Evolutionary conservation across 2,329 filamentous ascomycete species (phyloP).

Genomic region (Neonectria punicea): DNA sequence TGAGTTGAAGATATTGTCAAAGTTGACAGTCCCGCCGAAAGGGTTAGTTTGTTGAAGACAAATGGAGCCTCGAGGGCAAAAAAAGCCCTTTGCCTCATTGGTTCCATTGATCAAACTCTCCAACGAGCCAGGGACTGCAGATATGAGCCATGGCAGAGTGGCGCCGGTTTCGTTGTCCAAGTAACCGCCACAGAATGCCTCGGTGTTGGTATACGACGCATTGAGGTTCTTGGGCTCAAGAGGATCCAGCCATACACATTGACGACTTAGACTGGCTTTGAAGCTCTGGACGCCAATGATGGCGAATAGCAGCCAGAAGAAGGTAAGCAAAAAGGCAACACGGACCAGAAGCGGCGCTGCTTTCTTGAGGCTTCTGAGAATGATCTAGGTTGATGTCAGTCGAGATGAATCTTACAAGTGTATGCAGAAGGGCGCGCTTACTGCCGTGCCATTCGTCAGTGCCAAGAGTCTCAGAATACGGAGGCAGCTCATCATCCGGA

Average conservation of each 20-base stretch:
- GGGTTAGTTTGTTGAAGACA: constrained; percentile 86
- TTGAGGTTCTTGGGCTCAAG: constrained; percentile 63
- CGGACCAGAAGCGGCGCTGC: constrained; percentile 91
- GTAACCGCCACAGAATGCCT: constrained; percentile 89
- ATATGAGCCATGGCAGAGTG: constrained; percentile 73
- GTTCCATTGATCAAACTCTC: constrained; percentile 61
- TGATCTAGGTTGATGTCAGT: constrained; percentile 68
- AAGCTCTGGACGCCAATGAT: constrained; percentile 98
- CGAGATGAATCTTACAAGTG: not conserved
- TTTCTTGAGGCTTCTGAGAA: constrained; percentile 93
- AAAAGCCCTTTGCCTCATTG: constrained; percentile 78
- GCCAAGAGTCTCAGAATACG: constrained; percentile 91
- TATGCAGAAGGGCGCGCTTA: constrained; percentile 56
- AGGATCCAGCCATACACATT: constrained; percentile 82
- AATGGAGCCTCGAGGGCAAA: constrained; percentile 85
- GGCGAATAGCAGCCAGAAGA: constrained; percentile 98
- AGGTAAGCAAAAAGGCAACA: constrained; percentile 92
- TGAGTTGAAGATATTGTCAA: constrained; percentile 93
- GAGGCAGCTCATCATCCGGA: constrained; percentile 95
- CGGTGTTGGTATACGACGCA: constrained; percentile 68
- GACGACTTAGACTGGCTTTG: constrained; percentile 81
- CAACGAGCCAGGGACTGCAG: constrained; percentile 51
- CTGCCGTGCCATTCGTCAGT: constrained; percentile 91
- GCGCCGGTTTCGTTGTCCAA: constrained; percentile 68
- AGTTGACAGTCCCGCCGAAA: constrained; percentile 86